Conservation (phyloP, 192 early-diverging fungal species). For the Hyaloraphidium curvatum region DNA sequence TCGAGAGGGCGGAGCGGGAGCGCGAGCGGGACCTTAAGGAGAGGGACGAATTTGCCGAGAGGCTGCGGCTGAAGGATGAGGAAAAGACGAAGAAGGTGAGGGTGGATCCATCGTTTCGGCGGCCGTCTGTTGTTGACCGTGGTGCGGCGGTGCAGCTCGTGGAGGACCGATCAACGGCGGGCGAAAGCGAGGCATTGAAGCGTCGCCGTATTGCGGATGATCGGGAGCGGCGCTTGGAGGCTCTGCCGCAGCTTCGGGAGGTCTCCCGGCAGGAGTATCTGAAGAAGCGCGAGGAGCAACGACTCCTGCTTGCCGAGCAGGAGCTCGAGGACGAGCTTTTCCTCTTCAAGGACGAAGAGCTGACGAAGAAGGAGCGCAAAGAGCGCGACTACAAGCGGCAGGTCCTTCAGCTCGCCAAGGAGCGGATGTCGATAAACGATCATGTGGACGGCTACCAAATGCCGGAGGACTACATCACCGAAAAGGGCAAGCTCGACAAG, state of each 20-base stretch:
- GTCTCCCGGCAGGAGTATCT: constrained; percentile 81
- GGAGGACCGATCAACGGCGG: constrained; percentile 47
- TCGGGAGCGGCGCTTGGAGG: constrained; percentile 38
- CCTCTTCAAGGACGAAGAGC: constrained; percentile 48
- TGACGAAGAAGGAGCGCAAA: constrained; percentile 54
- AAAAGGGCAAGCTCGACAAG: constrained; percentile 92
- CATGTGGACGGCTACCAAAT: constrained; percentile 68
- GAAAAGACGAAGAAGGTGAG: constrained; percentile 61
- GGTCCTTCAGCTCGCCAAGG: constrained; percentile 63
- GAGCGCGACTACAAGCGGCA: constrained; percentile 72
- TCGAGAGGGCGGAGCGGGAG: constrained; percentile 23
- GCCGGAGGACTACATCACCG: constrained; percentile 87
- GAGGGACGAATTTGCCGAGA: constrained; percentile 73
- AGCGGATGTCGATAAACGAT: constrained; percentile 56
- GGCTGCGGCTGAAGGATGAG: constrained; percentile 63
- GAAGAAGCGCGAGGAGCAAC: constrained; percentile 63
- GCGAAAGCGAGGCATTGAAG: constrained; percentile 36
- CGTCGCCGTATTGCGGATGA: constrained; percentile 74
- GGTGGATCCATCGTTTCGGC: too few species aligned
- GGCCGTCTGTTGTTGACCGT: too few species aligned
- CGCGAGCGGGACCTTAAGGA: constrained; percentile 51
- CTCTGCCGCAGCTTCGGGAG: constrained; percentile 60
- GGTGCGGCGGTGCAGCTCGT: too few species aligned
- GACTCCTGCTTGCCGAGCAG: constrained; percentile 50
- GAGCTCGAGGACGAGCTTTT: constrained; percentile 75